Evolutionary conservation across 2,329 filamentous ascomycete genomes (phyloP).

Genomic region (Plectosphaerella sp.): DNA sequence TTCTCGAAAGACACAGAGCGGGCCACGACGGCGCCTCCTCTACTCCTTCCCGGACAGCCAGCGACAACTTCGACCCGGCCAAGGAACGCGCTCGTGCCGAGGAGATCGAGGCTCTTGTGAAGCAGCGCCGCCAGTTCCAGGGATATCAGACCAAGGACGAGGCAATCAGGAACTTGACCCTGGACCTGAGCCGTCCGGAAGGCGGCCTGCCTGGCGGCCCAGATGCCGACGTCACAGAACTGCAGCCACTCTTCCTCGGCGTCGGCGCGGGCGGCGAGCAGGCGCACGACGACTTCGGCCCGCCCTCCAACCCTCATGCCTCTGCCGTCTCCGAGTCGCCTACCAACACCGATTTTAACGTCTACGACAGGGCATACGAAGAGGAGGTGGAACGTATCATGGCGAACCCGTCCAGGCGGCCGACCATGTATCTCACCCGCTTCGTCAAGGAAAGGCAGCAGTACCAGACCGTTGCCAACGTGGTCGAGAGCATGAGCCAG

Average conservation of each 20-base stretch:
- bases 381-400: constrained; percentile 73
- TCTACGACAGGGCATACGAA: constrained; percentile 86
- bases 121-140: constrained; percentile 38
- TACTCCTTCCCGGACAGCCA: constrained; percentile 3
- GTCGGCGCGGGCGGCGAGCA: constrained; percentile 65
- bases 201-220: constrained; percentile 31
- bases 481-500: constrained; percentile 25
- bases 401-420: constrained; percentile 32
- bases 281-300: constrained; percentile 33
- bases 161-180: not conserved
- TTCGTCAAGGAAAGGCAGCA: constrained; percentile 40
- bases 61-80: constrained; percentile 14
- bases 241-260: constrained; percentile 63
- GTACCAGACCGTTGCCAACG: constrained; percentile 30
- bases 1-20: constrained; percentile 42
- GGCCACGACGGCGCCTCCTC: constrained; percentile 1
- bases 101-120: constrained; percentile 45
- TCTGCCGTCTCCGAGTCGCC: constrained; percentile 77
- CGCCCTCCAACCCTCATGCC: constrained; percentile 18
- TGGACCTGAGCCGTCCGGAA: constrained; percentile 17
- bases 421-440: constrained; percentile 44
- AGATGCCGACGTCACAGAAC: constrained; percentile 42
- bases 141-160: constrained; percentile 18
- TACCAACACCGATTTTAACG: constrained; percentile 75
- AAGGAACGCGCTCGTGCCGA: constrained; percentile 35